A percentile compares a stretch with the other conserved stretches of the same genome.
Conservation (phyloP, 805 yeast species). For the Candida gorgasii region DNA sequence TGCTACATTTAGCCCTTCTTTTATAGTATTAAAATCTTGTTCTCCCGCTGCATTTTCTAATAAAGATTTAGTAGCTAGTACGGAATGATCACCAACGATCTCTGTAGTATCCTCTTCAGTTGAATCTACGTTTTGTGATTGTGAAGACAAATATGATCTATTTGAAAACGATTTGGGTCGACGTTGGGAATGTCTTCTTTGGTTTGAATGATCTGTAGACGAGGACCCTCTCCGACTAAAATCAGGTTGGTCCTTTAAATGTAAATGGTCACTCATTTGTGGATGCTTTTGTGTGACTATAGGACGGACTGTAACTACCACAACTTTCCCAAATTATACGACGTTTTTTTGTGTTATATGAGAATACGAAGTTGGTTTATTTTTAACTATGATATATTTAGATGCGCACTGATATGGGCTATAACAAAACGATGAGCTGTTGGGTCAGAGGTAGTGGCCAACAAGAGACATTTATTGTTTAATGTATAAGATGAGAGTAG, state of each 20-base stretch:
- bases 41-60: slow-evolving; percentile 26
- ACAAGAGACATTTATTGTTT: too few species aligned
- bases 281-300: neutral
- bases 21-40: slow-evolving; percentile 32
- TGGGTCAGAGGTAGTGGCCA: too few species aligned
- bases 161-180: slow-evolving; percentile 6
- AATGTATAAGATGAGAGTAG: too few species aligned
- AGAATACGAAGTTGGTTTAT: too few species aligned
- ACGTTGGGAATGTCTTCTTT: neutral
- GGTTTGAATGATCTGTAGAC: slow-evolving; percentile 3
- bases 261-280: slow-evolving; percentile 1
- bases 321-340: neutral
- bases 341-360: too few species aligned
- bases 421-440: too few species aligned
- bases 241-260: neutral
- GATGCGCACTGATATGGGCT: too few species aligned
- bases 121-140: neutral
- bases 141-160: slow-evolving; percentile 2
- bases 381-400: too few species aligned
- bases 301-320: neutral
- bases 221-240: slow-evolving; percentile 1
- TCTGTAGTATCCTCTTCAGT: neutral
- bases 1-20: slow-evolving; percentile 35
- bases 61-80: slow-evolving; percentile 17
- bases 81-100: neutral